Evolutionary conservation across 805 yeast species (phyloP).

Genomic region (Candida xyloterini): DNA sequence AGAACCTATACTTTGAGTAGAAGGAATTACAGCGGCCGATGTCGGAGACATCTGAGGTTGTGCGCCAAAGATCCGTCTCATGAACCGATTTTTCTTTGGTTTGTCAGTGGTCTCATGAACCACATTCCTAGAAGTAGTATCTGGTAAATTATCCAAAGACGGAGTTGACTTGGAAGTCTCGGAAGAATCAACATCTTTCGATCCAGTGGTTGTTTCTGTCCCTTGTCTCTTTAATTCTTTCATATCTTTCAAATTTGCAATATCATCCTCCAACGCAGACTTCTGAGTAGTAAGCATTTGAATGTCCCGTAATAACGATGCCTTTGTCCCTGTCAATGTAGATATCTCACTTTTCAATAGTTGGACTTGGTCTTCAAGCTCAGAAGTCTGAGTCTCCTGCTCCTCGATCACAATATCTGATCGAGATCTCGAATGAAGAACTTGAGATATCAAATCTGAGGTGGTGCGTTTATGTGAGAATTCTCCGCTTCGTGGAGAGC

Average conservation of each 20-base stretch:
- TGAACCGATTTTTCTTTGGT: slow-evolving; percentile 27
- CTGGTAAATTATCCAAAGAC: slow-evolving; percentile 7
- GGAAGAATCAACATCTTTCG: slow-evolving; percentile 10
- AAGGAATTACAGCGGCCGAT: slow-evolving; percentile 16
- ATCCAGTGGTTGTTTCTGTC: slow-evolving; percentile 9
- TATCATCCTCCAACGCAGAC: slow-evolving; percentile 40
- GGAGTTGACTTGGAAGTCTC: slow-evolving; percentile 12
- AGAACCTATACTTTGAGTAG: slow-evolving; percentile 27
- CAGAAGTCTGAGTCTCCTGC: slow-evolving; percentile 26
- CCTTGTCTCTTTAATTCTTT: slow-evolving; percentile 15
- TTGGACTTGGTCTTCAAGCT: slow-evolving; percentile 40
- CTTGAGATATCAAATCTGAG: slow-evolving; percentile 41
- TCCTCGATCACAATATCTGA: slow-evolving; percentile 43
- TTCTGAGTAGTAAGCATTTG: slow-evolving; percentile 47
- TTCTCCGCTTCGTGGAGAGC: slow-evolving; percentile 2
- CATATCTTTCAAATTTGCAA: slow-evolving; percentile 29
- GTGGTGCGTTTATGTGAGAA: slow-evolving; percentile 22
- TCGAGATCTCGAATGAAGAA: slow-evolving; percentile 31
- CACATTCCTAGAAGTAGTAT: neutral
- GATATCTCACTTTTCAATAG: slow-evolving; percentile 39
- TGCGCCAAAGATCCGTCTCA: slow-evolving; percentile 31
- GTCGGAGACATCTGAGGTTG: slow-evolving; percentile 1
- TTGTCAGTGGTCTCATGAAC: slow-evolving; percentile 14
- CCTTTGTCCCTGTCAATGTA: slow-evolving; percentile 39
- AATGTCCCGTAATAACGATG: slow-evolving; percentile 47